Base-by-base conservation (phyloP, 75 land plant species). In the Picea glauca region DNA sequence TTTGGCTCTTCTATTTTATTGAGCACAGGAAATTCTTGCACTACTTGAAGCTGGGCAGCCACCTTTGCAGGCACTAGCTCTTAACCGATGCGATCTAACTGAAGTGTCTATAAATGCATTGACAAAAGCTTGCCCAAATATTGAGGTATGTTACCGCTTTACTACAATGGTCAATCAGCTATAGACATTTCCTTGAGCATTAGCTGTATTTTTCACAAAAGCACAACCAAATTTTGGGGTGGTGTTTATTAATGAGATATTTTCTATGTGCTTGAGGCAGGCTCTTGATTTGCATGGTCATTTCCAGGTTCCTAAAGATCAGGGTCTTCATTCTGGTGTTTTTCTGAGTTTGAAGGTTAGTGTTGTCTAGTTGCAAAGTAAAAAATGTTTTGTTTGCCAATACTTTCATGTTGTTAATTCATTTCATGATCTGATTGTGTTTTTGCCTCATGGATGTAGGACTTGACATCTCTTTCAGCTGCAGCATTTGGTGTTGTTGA, bases 21-120 rank as follows among this genome's bases (percentile, higher is more conserved):
- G 56, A 50, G 11, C 56, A 50, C 79, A 83, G 85, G 82, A 83
- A 60, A 58, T 84, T 40, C 33, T 76, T 66, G 82, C 85, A 23
- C 72, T 84, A 23, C 62, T 84, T 20, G 33, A 76, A 46, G 85
- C 63, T 75, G 85, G 85, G 26, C 83, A 57, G n/a, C 85, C 85
- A 58, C 85, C 82, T 18, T 61, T 84, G 23, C 57, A 61, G 38
- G 85, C 85, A 9, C 62, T 84, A 61, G 78, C 85, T 30, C 82
- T 80, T 31, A 84, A 84, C 57, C 82, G 82, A 21, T 84, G 83
- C 40, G 85, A 81, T 35, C 79, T 80, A 5, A 76, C 79, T 17
- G 78, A 78, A 58, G 60, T 78, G 2, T 81, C 85, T 56, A 40
- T 84, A 54, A 23, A 77, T 40, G 78, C 85, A 64, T 61, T 80